Evolutionary conservation across 1,284 basidiomycete species (phyloP).

Genomic region (Vanrija pseudolonga): DNA sequence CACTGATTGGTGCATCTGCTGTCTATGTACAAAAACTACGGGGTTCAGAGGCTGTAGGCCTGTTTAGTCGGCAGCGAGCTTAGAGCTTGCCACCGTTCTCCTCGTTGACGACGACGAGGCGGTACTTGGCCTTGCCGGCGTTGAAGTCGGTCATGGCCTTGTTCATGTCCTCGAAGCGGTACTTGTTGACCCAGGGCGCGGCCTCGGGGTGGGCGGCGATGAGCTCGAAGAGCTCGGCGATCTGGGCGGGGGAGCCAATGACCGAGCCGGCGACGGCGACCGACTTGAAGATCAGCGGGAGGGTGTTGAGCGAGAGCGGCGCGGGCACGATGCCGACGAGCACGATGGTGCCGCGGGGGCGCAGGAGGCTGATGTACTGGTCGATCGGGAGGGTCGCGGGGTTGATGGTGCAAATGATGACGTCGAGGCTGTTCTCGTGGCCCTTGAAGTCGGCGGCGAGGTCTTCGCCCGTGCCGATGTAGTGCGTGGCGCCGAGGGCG

Average conservation of each 20-base stretch:
- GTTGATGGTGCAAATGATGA: constrained; percentile 50
- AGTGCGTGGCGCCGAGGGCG: constrained; percentile 51
- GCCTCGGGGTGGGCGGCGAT: constrained; percentile 34
- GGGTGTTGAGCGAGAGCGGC: constrained; percentile 28
- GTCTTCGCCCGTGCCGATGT: constrained; percentile 42
- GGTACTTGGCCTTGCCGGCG: constrained; percentile 48
- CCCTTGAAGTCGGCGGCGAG: constrained; percentile 24
- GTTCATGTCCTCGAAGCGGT: constrained; percentile 49
- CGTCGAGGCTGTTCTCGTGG: constrained; percentile 46
- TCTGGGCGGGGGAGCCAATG: constrained; percentile 47
- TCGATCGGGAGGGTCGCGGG: constrained; percentile 24
- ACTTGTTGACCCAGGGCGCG: constrained; percentile 30
- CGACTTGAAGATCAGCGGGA: constrained; percentile 26
- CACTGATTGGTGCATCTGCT: too few relatives aligned
- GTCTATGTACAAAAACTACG: too few relatives aligned
- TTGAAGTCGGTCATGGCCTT: constrained; percentile 48
- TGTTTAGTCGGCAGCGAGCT: too few relatives aligned
- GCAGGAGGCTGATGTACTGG: constrained; percentile 43
- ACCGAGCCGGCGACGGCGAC: constrained; percentile 23
- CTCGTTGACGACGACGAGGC: constrained; percentile 48
- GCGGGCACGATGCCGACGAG: constrained; percentile 45
- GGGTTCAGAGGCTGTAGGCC: background rate
- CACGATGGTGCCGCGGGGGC: constrained; percentile 44
- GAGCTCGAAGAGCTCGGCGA: constrained; percentile 44
- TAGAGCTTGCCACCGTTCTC: constrained; percentile 32